phyloP scores from a whole-genome alignment of 2,329 filamentous ascomycete species.

The Thielaviopsis ethacetica region DNA sequence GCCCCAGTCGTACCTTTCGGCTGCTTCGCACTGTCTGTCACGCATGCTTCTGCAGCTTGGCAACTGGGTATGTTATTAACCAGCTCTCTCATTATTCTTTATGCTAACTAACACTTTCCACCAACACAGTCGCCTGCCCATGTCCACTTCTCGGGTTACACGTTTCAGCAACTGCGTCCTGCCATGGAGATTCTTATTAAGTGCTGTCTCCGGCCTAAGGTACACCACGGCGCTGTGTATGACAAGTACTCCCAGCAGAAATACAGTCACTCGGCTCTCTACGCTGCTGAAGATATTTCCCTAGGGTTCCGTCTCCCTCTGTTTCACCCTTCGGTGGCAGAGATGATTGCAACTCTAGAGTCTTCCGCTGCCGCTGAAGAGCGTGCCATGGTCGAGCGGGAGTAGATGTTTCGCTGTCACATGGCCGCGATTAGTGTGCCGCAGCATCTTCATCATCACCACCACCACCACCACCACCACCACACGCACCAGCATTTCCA shows the following conservation, averaged over 20 bases:
- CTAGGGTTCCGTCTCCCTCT: conserved; percentile 37
- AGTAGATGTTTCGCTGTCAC: conserved; percentile 7
- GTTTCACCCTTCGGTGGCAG: conserved; percentile 11
- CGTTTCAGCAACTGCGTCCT: conserved; percentile 64
- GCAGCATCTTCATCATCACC: not conserved
- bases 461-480: not conserved
- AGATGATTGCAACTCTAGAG: conserved; percentile 7
- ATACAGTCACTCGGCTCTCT: conserved; percentile 70
- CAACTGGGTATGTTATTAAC: conserved; percentile 56
- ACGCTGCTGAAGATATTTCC: conserved; percentile 59
- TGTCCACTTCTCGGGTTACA: conserved; percentile 88
- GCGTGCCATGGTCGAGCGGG: conserved; percentile 6
- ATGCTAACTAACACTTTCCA: not conserved
- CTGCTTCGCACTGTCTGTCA: conserved; percentile 82
- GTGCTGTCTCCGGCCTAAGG: conserved; percentile 65
- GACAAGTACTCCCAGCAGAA: conserved; percentile 83
- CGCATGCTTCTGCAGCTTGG: conserved; percentile 82
- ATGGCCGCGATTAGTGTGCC: not conserved
- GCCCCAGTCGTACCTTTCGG: conserved; percentile 77
- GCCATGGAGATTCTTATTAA: conserved; percentile 67
- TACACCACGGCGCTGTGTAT: conserved; percentile 74
- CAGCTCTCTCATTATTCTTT: not conserved
- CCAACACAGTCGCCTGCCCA: conserved; percentile 55
- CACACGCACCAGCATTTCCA: not conserved
- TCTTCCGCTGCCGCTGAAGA: not conserved